Percentiles rank a stretch among this genome's conserved stretches.
These are phyloP conservation scores for Rubus parviflorus DNA, from an alignment of 306 rosid genomes.

Conservation along the genomic window DNA sequence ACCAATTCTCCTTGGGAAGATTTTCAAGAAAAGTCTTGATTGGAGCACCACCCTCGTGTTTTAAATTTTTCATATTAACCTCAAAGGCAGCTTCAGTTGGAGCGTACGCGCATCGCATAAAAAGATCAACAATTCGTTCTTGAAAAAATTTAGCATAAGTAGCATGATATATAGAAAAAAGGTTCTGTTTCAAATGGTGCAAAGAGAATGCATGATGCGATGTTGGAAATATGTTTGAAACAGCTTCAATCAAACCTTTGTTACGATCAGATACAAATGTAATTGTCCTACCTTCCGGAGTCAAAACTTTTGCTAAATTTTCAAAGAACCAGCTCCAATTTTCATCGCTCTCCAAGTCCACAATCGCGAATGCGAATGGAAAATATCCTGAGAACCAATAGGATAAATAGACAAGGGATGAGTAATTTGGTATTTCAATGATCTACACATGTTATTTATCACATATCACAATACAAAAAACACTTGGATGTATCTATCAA, in stretches of 20 bases:
- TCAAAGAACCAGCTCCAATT: constrained; percentile 5
- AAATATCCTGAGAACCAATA: neutral
- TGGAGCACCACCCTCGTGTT: neutral
- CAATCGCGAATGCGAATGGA: neutral
- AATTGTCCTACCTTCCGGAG: neutral
- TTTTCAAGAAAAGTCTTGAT: neutral
- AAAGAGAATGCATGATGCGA: neutral
- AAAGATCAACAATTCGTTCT: neutral
- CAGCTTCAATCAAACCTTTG: neutral
- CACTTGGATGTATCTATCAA: neutral
- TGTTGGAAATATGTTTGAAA: neutral
- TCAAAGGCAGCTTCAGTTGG: neutral
- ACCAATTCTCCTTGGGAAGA: neutral
- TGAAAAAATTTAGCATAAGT: neutral
- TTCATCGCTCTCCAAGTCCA: neutral
- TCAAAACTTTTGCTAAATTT: neutral
- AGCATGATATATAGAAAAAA: neutral
- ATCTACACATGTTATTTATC: neutral
- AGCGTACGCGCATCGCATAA: neutral
- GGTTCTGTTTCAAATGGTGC: neutral
- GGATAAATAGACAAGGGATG: neutral
- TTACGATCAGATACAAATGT: neutral
- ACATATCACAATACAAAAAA: neutral
- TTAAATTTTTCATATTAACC: neutral
- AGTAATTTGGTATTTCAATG: neutral